These are phyloP conservation scores for Saururus chinensis DNA, from an alignment of 164 flowering plant species.

Conservation along the genomic window DNA sequence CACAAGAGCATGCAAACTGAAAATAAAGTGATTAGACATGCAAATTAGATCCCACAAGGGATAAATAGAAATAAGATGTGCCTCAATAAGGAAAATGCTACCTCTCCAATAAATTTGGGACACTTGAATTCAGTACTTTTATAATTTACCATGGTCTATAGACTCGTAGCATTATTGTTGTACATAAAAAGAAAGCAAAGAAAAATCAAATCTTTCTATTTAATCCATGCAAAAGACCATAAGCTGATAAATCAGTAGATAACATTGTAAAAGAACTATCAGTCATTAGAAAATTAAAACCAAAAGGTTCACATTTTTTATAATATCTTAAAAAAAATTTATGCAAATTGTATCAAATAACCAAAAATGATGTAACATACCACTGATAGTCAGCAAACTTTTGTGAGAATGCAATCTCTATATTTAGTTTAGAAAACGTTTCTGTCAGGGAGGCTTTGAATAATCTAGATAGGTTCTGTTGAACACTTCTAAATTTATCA, in stretches of 20 bases:
- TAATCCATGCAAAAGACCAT: neutral
- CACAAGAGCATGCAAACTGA: slow-evolving; percentile 49
- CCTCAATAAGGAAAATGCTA: slow-evolving; percentile 11
- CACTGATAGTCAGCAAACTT: slow-evolving; percentile 88
- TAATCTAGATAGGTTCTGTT: slow-evolving; percentile 48
- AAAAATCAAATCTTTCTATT: neutral
- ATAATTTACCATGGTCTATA: slow-evolving; percentile 65
- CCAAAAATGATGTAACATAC: slow-evolving; percentile 18
- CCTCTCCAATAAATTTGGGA: slow-evolving; percentile 80
- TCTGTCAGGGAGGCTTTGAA: slow-evolving; percentile 47
- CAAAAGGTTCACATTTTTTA: neutral
- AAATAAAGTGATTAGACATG: neutral
- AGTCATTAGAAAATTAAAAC: neutral
- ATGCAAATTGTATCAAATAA: neutral
- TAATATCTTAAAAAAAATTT: too few species aligned
- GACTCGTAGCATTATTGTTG: slow-evolving; percentile 90
- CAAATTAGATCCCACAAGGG: too few species aligned
- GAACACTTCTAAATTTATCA: slow-evolving; percentile 44
- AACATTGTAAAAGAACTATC: neutral
- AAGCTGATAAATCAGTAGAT: neutral
- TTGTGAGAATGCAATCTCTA: slow-evolving; percentile 50
- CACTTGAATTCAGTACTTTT: slow-evolving; percentile 38
- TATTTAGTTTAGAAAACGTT: slow-evolving; percentile 42
- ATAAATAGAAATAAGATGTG: neutral
- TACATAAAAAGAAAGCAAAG: slow-evolving; percentile 3